phyloP scores from a whole-genome alignment of 805 yeast species.

The Wickerhamiella galacta region DNA sequence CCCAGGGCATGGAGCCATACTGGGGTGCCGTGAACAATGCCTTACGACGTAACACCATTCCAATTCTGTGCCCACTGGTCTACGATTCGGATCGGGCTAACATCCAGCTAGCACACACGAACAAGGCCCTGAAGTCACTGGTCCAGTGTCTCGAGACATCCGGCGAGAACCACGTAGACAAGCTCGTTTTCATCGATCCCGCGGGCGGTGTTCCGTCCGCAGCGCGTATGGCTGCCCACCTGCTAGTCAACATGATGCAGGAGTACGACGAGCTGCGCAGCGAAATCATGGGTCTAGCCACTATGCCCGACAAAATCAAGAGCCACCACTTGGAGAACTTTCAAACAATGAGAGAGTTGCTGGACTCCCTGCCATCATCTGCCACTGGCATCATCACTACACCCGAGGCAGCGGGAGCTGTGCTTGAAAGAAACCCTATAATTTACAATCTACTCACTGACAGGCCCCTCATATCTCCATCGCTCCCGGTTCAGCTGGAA shows the following conservation, averaged over 20 bases:
- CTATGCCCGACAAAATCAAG: constrained; percentile 35
- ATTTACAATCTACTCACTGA: constrained; percentile 84
- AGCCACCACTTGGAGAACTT: constrained; percentile 55
- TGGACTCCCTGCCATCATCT: constrained; percentile 33
- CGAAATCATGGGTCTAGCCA: constrained; percentile 34
- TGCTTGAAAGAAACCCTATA: constrained; percentile 54
- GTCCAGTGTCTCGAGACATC: constrained; percentile 22
- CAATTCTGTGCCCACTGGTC: constrained; percentile 45
- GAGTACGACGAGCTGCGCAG: constrained; percentile 51
- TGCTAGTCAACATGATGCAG: constrained; percentile 68
- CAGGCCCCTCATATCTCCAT: constrained; percentile 76
- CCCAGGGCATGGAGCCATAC: no score
- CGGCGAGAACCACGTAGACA: constrained; percentile 40
- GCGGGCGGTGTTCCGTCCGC: constrained; percentile 83
- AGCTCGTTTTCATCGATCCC: constrained; percentile 61
- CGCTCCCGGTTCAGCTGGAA: constrained; percentile 53
- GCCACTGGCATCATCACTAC: constrained; percentile 84
- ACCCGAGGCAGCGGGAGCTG: constrained; percentile 47
- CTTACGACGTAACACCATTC: constrained; percentile 28
- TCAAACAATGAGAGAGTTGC: constrained; percentile 40
- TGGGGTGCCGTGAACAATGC: constrained; percentile 29
- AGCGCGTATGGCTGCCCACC: constrained; percentile 67
- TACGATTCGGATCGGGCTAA: constrained; percentile 38
- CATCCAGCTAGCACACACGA: constrained; percentile 25
- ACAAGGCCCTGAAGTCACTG: constrained; percentile 27